These are phyloP conservation scores for Saposhnikovia divaricata DNA, from an alignment of 129 eudicot species.

Conservation along the genomic window DNA sequence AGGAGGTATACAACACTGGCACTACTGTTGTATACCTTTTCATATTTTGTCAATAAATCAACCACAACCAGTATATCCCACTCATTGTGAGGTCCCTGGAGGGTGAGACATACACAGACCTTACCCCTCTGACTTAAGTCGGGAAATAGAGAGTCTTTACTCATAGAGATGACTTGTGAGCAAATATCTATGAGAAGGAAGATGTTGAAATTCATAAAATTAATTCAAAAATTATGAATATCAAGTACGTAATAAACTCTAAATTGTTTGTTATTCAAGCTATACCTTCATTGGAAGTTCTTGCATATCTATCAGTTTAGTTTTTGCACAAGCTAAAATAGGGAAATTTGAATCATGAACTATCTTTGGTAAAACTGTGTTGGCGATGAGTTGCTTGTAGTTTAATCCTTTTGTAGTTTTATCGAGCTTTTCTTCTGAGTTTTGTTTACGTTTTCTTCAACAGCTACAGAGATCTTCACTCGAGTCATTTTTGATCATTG, in stretches of 20 bases:
- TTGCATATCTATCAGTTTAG: not conserved
- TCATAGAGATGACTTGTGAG: not conserved
- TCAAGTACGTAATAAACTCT: not conserved
- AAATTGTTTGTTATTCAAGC: not conserved
- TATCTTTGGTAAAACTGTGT: not conserved
- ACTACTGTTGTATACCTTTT: not conserved
- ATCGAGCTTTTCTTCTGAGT: not conserved
- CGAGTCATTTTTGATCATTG: slow-evolving; percentile 71
- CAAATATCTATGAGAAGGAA: not conserved
- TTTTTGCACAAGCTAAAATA: not conserved
- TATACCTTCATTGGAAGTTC: not conserved
- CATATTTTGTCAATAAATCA: not conserved
- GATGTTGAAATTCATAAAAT: not conserved
- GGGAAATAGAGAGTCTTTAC: not conserved
- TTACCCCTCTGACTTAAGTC: not conserved
- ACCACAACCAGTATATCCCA: not conserved
- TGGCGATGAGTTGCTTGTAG: not conserved
- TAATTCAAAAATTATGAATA: not conserved
- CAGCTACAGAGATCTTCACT: slow-evolving; percentile 72
- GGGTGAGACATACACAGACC: not conserved
- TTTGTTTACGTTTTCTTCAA: slow-evolving; percentile 3
- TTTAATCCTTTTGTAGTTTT: not conserved
- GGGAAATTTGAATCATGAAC: not conserved
- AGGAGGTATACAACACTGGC: not conserved
- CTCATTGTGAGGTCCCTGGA: not conserved